Evolutionary conservation across 306 rosid species (phyloP).

Genomic region (Crataegus laevigata): DNA sequence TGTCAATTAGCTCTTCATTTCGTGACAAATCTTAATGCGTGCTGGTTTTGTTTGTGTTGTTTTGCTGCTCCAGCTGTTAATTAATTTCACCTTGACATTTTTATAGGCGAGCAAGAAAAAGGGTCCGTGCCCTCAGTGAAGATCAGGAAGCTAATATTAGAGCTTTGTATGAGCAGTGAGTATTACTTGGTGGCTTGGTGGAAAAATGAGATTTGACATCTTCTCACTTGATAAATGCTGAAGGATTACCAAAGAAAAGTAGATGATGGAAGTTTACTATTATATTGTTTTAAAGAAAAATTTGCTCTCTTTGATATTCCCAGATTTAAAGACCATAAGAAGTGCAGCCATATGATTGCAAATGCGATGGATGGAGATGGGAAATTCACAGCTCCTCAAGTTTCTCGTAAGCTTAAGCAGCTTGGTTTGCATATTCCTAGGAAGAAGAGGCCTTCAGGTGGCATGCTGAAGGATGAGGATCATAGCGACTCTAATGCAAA

Average conservation of each 20-base stretch:
- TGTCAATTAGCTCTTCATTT: constrained; percentile 3
- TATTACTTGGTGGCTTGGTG: constrained; percentile 19
- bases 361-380: constrained; percentile 56
- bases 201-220: constrained; percentile 16
- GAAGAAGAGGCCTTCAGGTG: constrained; percentile 38
- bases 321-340: constrained; percentile 76
- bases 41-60: neutral
- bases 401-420: constrained; percentile 81
- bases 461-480: constrained; percentile 31
- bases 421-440: constrained; percentile 57
- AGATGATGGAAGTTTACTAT: neutral
- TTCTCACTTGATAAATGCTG: neutral
- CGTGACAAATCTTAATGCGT: neutral
- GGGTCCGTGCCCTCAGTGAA: constrained; percentile 57
- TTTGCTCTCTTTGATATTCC: neutral
- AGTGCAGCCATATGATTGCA: constrained; percentile 85
- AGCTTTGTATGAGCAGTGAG: constrained; percentile 78
- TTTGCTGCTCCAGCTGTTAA: neutral
- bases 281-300: neutral
- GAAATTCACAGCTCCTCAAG: constrained; percentile 62
- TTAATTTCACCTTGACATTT: constrained; percentile 8
- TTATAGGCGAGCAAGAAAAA: constrained; percentile 56
- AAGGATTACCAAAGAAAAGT: neutral
- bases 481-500: constrained; percentile 26
- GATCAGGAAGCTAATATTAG: constrained; percentile 67